These are phyloP conservation scores for Grigorovia transvaalensis DNA, from an alignment of 805 yeast species.

Conservation along the genomic window DNA sequence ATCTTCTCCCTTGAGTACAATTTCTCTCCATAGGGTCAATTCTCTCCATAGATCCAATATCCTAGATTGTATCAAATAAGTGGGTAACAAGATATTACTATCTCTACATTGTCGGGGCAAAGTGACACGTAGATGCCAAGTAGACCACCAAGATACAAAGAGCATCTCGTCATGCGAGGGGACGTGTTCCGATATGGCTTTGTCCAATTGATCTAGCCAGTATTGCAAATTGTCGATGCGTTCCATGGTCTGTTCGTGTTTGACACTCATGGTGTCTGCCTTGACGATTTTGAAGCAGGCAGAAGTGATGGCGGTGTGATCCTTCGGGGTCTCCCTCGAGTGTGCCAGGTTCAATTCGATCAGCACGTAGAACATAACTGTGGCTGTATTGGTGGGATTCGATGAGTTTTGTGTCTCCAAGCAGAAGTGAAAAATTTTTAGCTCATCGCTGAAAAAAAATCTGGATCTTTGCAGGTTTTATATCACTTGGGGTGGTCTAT, in stretches of 20 bases:
- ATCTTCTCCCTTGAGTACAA: not conserved
- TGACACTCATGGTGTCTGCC: conserved; percentile 33
- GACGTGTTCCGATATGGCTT: conserved; percentile 36
- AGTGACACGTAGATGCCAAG: conserved; percentile 67
- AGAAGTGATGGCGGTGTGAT: conserved; percentile 57
- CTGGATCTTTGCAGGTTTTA: not conserved
- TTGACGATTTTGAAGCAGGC: conserved; percentile 59
- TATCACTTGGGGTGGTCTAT: not conserved
- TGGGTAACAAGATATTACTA: conserved; percentile 59
- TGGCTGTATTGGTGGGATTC: not conserved
- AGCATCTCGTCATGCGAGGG: conserved; percentile 41
- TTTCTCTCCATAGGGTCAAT: conserved; percentile 54
- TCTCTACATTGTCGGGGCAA: conserved; percentile 76
- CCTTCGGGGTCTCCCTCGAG: conserved; percentile 32
- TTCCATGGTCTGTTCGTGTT: conserved; percentile 8
- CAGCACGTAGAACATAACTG: conserved; percentile 8
- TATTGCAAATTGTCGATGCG: conserved; percentile 43
- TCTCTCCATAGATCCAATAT: conserved; percentile 71
- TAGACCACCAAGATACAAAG: conserved; percentile 52
- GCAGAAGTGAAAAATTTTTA: not conserved
- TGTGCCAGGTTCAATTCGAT: conserved; percentile 8
- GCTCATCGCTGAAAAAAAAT: not conserved
- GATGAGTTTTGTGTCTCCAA: not conserved
- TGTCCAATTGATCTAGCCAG: conserved; percentile 48
- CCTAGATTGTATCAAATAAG: conserved; percentile 63